These are phyloP conservation scores for Citropsis articulata DNA, from an alignment of 345 rosid species.

Conservation along the genomic window DNA sequence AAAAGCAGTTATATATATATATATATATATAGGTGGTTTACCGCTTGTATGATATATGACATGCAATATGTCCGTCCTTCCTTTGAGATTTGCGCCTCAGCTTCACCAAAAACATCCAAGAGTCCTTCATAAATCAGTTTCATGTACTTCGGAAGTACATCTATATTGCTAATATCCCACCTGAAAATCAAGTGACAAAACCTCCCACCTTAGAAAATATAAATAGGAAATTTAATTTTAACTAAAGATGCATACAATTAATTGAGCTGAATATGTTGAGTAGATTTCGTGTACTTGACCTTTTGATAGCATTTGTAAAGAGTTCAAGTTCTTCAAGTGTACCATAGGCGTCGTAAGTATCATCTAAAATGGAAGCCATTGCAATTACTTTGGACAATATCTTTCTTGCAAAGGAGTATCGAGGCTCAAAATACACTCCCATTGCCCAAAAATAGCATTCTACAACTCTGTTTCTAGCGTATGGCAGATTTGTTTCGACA, in stretches of 20 bases:
- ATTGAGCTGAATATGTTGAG: no score
- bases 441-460: no score
- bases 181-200: slow-evolving; percentile 4
- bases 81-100: background rate
- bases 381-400: slow-evolving; percentile 3
- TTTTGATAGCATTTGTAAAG: no score
- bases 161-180: slow-evolving; percentile 21
- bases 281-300: no score
- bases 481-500: no score
- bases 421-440: no score
- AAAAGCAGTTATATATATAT: no score
- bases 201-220: no score
- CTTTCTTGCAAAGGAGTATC: background rate
- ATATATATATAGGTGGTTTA: background rate
- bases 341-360: slow-evolving; percentile 28
- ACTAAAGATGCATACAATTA: no score
- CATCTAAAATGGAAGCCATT: slow-evolving; percentile 25
- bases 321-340: background rate
- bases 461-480: no score
- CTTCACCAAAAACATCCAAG: slow-evolving; percentile 7
- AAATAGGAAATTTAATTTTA: no score
- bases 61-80: slow-evolving; percentile 1
- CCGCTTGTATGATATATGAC: background rate
- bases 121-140: slow-evolving; percentile 9
- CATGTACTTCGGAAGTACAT: slow-evolving; percentile 22